Conservation (phyloP, 2,329 filamentous ascomycete species). For the Ceratocystis harringtonii region DNA sequence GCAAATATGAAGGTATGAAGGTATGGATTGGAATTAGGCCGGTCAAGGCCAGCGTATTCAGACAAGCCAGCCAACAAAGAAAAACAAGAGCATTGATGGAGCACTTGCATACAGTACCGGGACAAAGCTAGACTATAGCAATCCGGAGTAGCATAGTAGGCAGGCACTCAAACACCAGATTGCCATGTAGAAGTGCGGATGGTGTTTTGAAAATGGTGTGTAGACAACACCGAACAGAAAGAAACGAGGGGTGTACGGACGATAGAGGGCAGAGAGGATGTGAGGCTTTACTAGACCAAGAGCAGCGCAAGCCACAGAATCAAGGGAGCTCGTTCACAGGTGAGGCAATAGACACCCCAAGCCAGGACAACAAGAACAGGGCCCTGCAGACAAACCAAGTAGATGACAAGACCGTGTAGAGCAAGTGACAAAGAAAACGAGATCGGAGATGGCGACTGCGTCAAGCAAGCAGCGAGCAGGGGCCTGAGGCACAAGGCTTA, state of each 20-base stretch:
- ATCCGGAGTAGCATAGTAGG: background rate
- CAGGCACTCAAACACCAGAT: background rate
- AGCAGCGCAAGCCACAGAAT: background rate
- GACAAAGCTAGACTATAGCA: too few species aligned
- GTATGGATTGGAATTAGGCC: background rate
- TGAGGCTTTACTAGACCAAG: background rate
- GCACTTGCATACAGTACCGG: too few species aligned
- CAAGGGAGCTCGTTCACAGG: background rate
- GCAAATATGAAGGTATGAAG: background rate
- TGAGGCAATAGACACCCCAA: background rate
- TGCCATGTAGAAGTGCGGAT: background rate
- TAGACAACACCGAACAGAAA: background rate
- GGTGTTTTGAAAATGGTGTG: background rate
- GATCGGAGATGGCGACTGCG: slow-evolving; percentile 16
- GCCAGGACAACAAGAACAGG: background rate
- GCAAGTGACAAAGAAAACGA: background rate
- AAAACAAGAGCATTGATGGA: background rate
- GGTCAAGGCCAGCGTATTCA: background rate
- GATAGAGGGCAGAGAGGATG: background rate
- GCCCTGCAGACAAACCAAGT: background rate
- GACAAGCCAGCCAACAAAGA: background rate
- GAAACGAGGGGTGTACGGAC: background rate
- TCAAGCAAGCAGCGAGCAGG: slow-evolving; percentile 7
- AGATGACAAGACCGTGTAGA: background rate
- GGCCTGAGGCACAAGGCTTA: slow-evolving; percentile 15